These are phyloP conservation scores for Xylariaceae sp. DNA, from an alignment of 2,329 filamentous ascomycete species.

Conservation along the genomic window DNA sequence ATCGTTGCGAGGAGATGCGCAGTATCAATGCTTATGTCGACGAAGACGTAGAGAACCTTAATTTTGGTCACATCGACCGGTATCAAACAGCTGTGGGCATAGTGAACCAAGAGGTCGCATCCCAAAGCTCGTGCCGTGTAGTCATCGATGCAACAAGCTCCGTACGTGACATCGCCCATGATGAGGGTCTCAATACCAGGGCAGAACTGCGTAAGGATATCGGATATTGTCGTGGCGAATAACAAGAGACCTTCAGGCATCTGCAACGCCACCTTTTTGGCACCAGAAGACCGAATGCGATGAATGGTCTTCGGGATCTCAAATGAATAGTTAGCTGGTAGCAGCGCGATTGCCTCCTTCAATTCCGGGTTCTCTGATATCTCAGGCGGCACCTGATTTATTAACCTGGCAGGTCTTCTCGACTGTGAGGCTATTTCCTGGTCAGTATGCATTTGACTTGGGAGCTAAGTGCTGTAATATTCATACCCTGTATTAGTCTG, in stretches of 20 bases:
- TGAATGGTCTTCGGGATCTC: constrained; percentile 98
- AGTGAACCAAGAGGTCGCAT: constrained; percentile 92
- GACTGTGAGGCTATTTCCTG: constrained; percentile 60
- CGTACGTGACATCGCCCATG: constrained; percentile 99
- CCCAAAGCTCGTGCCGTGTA: constrained; percentile 92
- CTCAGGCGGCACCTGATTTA: constrained; percentile 86
- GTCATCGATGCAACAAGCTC: constrained; percentile 97
- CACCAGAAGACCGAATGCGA: constrained; percentile 74
- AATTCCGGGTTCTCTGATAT: constrained; percentile 83
- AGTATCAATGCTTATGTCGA: constrained; percentile 94
- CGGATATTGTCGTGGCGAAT: constrained; percentile 95
- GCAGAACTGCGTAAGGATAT: constrained; percentile 93
- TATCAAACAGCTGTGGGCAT: constrained; percentile 94
- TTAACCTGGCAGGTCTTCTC: constrained; percentile 68
- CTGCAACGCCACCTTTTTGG: constrained; percentile 86
- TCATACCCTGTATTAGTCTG: constrained; percentile 65
- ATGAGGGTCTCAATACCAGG: constrained; percentile 88
- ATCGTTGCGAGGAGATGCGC: constrained; percentile 81
- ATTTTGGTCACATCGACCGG: constrained; percentile 96
- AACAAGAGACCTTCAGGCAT: constrained; percentile 93
- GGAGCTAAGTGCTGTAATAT: neutral
- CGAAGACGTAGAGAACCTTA: constrained; percentile 95
- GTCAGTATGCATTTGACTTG: constrained; percentile 3
- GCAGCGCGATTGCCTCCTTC: constrained; percentile 78
- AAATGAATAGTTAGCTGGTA: constrained; percentile 96